Evolutionary conservation across 1,284 basidiomycete genomes (phyloP).

Genomic region (Ceratobasidium sp.): DNA sequence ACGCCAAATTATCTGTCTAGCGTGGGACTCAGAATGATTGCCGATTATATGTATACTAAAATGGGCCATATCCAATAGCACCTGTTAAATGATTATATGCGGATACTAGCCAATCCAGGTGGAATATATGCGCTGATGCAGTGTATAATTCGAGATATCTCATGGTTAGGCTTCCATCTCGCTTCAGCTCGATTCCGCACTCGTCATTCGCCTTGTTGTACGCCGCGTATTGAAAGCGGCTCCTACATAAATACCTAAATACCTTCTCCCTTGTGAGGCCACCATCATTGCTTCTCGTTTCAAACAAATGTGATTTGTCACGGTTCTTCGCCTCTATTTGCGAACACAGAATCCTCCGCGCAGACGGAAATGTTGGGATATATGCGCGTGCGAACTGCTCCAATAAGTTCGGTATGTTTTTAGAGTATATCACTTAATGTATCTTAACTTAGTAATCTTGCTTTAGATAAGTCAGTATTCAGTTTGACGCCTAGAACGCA

Average conservation of each 20-base stretch:
- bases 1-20: too few relatives aligned
- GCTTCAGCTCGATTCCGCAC: background rate
- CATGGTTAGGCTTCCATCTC: too few relatives aligned
- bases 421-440: too few relatives aligned
- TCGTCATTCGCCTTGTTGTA: conserved; percentile 5
- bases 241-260: too few relatives aligned
- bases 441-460: background rate
- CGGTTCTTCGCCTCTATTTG: conserved; percentile 20
- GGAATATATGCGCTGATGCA: too few relatives aligned
- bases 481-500: conserved; percentile 16
- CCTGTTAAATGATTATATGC: too few relatives aligned
- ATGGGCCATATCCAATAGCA: too few relatives aligned
- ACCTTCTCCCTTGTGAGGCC: conserved; percentile 1
- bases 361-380: conserved; percentile 19
- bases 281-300: background rate
- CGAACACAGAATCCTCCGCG: conserved; percentile 5
- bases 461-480: conserved; percentile 13
- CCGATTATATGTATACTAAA: too few relatives aligned
- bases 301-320: conserved; percentile 1
- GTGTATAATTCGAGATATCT: too few relatives aligned
- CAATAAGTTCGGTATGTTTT: conserved; percentile 27
- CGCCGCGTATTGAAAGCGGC: background rate
- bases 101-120: too few relatives aligned
- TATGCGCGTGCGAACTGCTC: conserved; percentile 13
- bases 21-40: too few relatives aligned